A percentile compares a stretch with the other conserved stretches of the same genome.
These are phyloP conservation scores for Trifolium fragiferum DNA, from an alignment of 306 rosid genomes.

Conservation along the genomic window DNA sequence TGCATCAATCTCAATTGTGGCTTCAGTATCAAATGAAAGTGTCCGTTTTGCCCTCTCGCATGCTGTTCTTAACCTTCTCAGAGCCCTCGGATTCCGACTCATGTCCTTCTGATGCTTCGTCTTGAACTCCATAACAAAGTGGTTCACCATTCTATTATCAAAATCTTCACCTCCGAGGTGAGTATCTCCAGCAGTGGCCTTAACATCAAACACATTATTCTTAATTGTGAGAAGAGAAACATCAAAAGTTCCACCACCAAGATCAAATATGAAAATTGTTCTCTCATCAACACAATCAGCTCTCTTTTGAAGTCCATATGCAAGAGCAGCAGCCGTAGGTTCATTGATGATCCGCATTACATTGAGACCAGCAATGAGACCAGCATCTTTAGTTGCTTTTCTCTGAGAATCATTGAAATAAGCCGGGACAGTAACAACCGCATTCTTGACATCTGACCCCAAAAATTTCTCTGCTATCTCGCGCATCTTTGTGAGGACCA, in stretches of 20 bases:
- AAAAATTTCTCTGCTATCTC: constrained; percentile 54
- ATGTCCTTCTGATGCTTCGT: constrained; percentile 36
- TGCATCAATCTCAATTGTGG: constrained; percentile 20
- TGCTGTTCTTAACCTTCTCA: constrained; percentile 30
- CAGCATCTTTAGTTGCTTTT: constrained; percentile 43
- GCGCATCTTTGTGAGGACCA: constrained; percentile 55
- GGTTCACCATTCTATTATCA: constrained; percentile 36
- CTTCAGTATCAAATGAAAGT: background rate
- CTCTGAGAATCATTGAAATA: constrained; percentile 60
- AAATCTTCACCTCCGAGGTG: constrained; percentile 51
- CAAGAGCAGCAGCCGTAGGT: constrained; percentile 61
- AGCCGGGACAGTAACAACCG: constrained; percentile 62
- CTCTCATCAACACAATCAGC: constrained; percentile 31
- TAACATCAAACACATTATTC: constrained; percentile 20
- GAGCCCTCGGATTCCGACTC: background rate
- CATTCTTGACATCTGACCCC: constrained; percentile 43
- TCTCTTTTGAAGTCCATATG: constrained; percentile 64
- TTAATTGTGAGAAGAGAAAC: constrained; percentile 58
- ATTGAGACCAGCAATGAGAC: constrained; percentile 46
- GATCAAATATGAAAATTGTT: constrained; percentile 46
- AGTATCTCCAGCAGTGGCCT: constrained; percentile 37
- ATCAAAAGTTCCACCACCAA: constrained; percentile 65
- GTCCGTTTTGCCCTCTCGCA: constrained; percentile 29
- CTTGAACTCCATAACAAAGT: constrained; percentile 34
- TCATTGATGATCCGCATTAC: constrained; percentile 52